phyloP scores from a whole-genome alignment of 2,329 filamentous ascomycete genomes.

The Penicillium sp. region DNA sequence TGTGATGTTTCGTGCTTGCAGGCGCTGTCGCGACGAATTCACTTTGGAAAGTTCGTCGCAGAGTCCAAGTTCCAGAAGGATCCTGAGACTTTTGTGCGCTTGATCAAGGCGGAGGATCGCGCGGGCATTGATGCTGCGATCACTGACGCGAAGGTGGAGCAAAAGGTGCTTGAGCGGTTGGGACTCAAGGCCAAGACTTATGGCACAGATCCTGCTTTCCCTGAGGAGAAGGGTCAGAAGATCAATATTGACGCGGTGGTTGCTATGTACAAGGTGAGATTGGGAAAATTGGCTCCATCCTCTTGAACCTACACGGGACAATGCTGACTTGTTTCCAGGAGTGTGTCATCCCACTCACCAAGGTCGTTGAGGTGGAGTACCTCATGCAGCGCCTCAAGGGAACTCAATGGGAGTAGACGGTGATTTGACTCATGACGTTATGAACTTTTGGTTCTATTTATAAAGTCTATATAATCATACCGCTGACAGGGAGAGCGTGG shows the following conservation, averaged over 20 bases:
- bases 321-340: constrained; percentile 37
- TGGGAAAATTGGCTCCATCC: background rate
- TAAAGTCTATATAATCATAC: constrained; percentile 11
- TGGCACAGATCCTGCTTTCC: constrained; percentile 77
- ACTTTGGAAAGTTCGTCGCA: constrained; percentile 98
- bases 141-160: constrained; percentile 84
- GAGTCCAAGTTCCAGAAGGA: constrained; percentile 92
- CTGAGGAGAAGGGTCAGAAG: constrained; percentile 58
- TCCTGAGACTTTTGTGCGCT: constrained; percentile 71
- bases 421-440: constrained; percentile 10
- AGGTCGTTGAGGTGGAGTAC: constrained; percentile 97
- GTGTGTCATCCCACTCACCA: constrained; percentile 95
- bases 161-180: constrained; percentile 84
- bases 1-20: constrained; percentile 90
- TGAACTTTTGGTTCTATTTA: constrained; percentile 14
- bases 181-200: constrained; percentile 90
- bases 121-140: constrained; percentile 85
- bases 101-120: constrained; percentile 80
- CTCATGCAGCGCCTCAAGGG: constrained; percentile 82
- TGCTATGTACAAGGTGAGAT: constrained; percentile 69
- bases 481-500: background rate
- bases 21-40: constrained; percentile 83
- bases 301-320: background rate
- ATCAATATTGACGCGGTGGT: constrained; percentile 92
- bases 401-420: constrained; percentile 48